Percentiles rank a stretch among this genome's conserved stretches.
Evolutionary conservation across 2,329 filamentous ascomycete species (phyloP).

Genomic region (Leptographium procerum): DNA sequence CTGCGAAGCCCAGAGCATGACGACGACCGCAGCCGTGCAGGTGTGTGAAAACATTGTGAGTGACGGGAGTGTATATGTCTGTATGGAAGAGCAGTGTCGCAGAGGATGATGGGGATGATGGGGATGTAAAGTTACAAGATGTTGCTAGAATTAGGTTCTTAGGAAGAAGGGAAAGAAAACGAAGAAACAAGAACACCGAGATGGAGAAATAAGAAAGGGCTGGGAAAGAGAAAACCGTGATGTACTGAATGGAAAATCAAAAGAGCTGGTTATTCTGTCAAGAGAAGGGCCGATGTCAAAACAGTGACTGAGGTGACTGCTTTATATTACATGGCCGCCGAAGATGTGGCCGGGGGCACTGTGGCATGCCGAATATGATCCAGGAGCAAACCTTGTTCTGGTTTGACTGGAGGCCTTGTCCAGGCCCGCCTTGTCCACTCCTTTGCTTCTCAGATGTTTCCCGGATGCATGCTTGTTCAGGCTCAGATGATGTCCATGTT

Average conservation of each 20-base stretch:
- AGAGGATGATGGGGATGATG: neutral
- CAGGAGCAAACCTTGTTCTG: neutral
- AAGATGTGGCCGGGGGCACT: neutral
- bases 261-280: neutral
- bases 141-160: neutral
- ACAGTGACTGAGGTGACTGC: neutral
- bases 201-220: neutral
- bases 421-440: neutral
- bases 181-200: neutral
- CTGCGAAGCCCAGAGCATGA: conserved; percentile 1
- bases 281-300: neutral
- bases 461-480: neutral
- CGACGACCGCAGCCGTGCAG: conserved; percentile 1
- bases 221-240: neutral
- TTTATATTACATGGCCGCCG: neutral
- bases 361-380: neutral
- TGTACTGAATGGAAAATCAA: neutral
- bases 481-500: neutral
- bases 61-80: neutral
- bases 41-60: neutral
- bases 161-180: neutral
- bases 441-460: neutral
- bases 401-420: neutral
- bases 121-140: neutral
- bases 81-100: neutral